Conservation (phyloP, 1,284 basidiomycete genomes). For the Trichosporon asahii region DNA sequence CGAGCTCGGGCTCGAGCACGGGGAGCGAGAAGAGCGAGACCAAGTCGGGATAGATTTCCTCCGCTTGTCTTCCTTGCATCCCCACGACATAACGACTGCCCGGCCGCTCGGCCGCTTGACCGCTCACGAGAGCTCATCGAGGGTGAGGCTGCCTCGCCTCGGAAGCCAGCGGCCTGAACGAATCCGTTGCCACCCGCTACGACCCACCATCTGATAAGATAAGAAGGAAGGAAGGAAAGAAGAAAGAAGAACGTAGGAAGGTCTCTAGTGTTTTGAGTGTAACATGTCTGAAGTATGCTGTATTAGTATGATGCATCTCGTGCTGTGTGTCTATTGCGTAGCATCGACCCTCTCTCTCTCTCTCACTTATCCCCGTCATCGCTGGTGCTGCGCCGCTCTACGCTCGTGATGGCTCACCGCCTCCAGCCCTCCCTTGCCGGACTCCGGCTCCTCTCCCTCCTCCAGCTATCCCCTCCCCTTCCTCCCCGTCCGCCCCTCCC, state of each 20-base stretch:
- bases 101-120: too few relatives aligned
- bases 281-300: neutral
- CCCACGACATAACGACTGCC: too few relatives aligned
- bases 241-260: neutral
- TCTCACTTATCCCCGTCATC: neutral
- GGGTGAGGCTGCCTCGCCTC: too few relatives aligned
- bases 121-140: too few relatives aligned
- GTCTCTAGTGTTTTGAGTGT: neutral
- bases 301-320: neutral
- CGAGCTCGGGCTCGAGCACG: neutral
- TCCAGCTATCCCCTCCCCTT: neutral
- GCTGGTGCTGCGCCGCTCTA: neutral
- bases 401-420: constrained; percentile 11
- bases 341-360: neutral
- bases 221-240: neutral
- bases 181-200: too few relatives aligned
- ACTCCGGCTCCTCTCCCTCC: constrained; percentile 9
- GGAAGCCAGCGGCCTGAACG: too few relatives aligned
- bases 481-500: neutral
- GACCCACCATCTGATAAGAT: too few relatives aligned
- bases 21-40: neutral
- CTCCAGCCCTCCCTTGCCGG: constrained; percentile 15
- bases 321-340: neutral
- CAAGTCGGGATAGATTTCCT: neutral
- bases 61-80: too few relatives aligned